Evolutionary conservation across 768 basidiomycete genomes (phyloP).

Genomic region (Agaricus subrufescens): DNA sequence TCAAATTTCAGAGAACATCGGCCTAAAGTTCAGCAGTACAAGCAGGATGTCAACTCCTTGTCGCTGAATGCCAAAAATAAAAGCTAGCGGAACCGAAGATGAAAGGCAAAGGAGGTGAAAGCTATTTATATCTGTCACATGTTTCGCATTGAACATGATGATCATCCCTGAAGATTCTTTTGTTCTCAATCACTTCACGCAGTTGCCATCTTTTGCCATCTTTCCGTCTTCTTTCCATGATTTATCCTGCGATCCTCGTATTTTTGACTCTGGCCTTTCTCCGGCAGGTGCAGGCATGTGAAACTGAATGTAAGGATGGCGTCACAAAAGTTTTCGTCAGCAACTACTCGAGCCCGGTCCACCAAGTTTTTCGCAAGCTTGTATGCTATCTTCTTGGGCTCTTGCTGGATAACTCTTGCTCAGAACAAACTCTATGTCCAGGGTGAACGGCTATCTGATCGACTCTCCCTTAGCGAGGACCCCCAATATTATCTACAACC

Average conservation of each 20-base stretch:
- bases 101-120: no score
- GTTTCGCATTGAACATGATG: no score
- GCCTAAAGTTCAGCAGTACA: no score
- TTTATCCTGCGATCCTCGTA: conserved; percentile 25
- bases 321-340: conserved; percentile 51
- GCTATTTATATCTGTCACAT: no score
- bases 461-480: conserved; percentile 12
- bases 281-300: conserved; percentile 42
- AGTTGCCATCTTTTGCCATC: not conserved
- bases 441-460: conserved; percentile 18
- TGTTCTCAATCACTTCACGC: conserved; percentile 10
- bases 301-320: conserved; percentile 62
- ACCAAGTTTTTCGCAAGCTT: conserved; percentile 30
- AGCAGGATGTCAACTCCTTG: no score
- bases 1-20: no score
- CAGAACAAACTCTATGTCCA: conserved; percentile 3
- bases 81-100: no score
- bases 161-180: conserved; percentile 3
- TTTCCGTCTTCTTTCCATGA: conserved; percentile 2
- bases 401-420: not conserved
- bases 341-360: conserved; percentile 44
- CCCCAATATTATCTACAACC: conserved; percentile 36
- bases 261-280: conserved; percentile 23
- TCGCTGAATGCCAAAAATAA: no score
- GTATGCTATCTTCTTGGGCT: conserved; percentile 27